phyloP scores from a whole-genome alignment of 1,284 basidiomycete species.

The Marasmius tenuissimus region DNA sequence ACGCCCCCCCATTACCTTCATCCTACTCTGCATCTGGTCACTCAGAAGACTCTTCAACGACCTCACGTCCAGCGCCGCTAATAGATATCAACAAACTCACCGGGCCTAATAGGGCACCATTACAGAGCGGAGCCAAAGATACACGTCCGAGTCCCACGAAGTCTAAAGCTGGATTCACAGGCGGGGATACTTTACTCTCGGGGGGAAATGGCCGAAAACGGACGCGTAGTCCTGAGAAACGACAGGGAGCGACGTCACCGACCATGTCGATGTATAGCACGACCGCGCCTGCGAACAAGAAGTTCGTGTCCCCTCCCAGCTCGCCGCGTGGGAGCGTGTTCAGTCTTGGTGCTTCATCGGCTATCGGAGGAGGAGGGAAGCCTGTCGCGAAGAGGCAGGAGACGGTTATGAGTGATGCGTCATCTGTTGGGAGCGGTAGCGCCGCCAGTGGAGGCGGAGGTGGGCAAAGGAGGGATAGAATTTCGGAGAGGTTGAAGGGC shows the following conservation, averaged over 20 bases:
- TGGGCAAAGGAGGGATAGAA: constrained; percentile 28
- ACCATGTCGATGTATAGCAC: constrained; percentile 20
- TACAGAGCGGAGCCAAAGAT: constrained; percentile 10
- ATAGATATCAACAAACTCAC: constrained; percentile 45
- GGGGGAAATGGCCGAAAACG: constrained; percentile 14
- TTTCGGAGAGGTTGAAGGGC: constrained; percentile 39
- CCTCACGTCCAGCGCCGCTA: constrained; percentile 33
- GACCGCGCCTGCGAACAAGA: constrained; percentile 4
- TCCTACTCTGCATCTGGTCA: background rate
- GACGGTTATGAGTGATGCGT: constrained; percentile 17
- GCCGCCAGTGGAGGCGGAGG: constrained; percentile 10
- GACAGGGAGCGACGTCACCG: background rate
- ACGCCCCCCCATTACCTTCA: background rate
- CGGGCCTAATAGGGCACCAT: constrained; percentile 23
- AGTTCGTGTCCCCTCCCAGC: constrained; percentile 20
- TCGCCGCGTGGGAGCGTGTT: constrained; percentile 17
- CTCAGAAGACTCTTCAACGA: background rate
- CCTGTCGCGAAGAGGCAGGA: constrained; percentile 20
- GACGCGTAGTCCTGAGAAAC: constrained; percentile 15
- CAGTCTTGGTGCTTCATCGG: background rate
- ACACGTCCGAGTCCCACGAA: constrained; percentile 6
- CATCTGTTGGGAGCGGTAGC: constrained; percentile 1
- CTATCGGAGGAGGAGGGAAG: constrained; percentile 1
- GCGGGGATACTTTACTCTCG: constrained; percentile 33
- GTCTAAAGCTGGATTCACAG: constrained; percentile 36